Conservation (phyloP, 257 asterid species). For the Voacanga thouarsii region DNA sequence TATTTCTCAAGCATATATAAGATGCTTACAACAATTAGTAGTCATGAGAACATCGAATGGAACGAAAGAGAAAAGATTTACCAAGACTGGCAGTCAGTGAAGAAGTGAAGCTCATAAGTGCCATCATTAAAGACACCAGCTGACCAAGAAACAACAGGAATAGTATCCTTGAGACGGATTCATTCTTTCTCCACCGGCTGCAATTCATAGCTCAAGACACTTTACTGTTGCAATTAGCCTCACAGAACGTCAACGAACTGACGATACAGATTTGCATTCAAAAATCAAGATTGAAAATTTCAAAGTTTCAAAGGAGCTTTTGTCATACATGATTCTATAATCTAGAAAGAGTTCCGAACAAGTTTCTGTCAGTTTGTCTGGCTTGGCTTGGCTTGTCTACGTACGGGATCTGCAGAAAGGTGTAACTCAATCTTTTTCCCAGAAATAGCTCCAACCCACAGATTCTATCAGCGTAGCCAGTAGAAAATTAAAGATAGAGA, state of each 20-base stretch:
- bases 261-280: not conserved
- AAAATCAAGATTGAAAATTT: not conserved
- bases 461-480: not conserved
- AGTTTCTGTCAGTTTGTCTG: not conserved
- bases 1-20: not conserved
- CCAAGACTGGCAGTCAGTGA: conserved; percentile 50
- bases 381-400: not conserved
- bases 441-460: too few relatives aligned
- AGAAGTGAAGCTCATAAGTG: conserved; percentile 41
- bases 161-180: conserved; percentile 25
- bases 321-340: not conserved
- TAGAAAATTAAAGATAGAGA: too few relatives aligned
- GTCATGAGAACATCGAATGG: not conserved
- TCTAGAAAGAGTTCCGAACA: not conserved
- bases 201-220: conserved; percentile 19
- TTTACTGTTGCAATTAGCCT: not conserved
- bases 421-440: not conserved
- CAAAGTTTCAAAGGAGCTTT: not conserved
- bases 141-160: conserved; percentile 51
- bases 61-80: not conserved
- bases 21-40: not conserved
- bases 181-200: conserved; percentile 21
- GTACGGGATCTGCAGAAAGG: not conserved
- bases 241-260: not conserved
- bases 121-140: conserved; percentile 45